Percentiles rank a stretch among this genome's conserved stretches.
These are phyloP conservation scores for Saturnispora kantuleensis DNA, from an alignment of 805 yeast genomes.

Conservation along the genomic window DNA sequence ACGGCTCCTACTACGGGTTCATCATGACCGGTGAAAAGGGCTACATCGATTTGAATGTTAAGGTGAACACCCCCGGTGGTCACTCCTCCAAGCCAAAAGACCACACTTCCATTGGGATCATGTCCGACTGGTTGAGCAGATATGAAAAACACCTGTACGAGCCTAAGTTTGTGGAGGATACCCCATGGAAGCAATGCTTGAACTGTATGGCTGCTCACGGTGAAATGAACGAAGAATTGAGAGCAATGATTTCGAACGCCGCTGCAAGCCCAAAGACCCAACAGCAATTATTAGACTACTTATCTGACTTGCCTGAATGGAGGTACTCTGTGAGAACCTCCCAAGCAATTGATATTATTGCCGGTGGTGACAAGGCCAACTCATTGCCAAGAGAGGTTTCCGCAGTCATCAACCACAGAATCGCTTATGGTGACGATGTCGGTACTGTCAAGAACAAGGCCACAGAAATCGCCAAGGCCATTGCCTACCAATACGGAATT, in stretches of 20 bases:
- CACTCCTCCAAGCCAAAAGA: conserved; percentile 40
- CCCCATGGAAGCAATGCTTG: conserved; percentile 36
- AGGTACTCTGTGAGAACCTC: conserved; percentile 47
- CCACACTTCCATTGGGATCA: conserved; percentile 38
- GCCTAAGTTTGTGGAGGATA: conserved; percentile 30
- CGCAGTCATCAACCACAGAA: conserved; percentile 52
- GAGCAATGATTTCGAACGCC: conserved; percentile 3
- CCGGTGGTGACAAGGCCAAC: conserved; percentile 68
- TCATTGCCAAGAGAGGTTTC: conserved; percentile 61
- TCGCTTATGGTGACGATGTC: conserved; percentile 38
- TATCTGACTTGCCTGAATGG: conserved; percentile 12
- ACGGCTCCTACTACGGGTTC: conserved; percentile 31
- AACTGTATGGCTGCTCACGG: conserved; percentile 57
- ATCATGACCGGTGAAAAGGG: conserved; percentile 43
- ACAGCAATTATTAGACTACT: conserved; percentile 25
- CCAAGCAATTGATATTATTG: conserved; percentile 56
- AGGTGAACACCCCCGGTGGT: conserved; percentile 36
- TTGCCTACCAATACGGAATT: conserved; percentile 29
- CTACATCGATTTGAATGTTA: conserved; percentile 30
- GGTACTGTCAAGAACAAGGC: conserved; percentile 26
- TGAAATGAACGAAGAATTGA: conserved; percentile 1
- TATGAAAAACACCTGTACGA: conserved; percentile 50
- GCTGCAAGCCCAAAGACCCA: conserved; percentile 27
- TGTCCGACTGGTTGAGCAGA: conserved; percentile 42
- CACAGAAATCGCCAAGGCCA: conserved; percentile 20